These are phyloP conservation scores for Orbilia brochopaga DNA, from an alignment of 2,329 filamentous ascomycete species.

Conservation along the genomic window DNA sequence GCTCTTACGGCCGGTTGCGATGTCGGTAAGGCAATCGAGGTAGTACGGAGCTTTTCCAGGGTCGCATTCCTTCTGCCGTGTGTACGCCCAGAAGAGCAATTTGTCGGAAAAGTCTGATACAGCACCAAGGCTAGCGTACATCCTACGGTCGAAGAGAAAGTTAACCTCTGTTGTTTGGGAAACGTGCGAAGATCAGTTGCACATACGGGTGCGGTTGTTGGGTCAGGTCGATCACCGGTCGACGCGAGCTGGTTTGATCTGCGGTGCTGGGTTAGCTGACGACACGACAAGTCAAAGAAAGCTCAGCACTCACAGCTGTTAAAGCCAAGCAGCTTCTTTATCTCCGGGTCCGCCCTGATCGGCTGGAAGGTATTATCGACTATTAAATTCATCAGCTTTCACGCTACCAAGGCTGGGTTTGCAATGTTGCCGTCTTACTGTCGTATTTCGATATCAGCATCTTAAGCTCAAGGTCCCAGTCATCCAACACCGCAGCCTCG, in stretches of 20 bases:
- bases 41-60: constrained; percentile 66
- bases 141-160: constrained; percentile 57
- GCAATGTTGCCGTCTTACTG: constrained; percentile 15
- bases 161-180: no score
- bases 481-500: constrained; percentile 20
- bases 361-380: constrained; percentile 18
- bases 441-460: constrained; percentile 22
- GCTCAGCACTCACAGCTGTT: constrained; percentile 58
- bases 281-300: constrained; percentile 57
- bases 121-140: constrained; percentile 69
- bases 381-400: constrained; percentile 35
- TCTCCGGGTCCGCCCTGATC: constrained; percentile 49
- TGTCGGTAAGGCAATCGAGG: constrained; percentile 69
- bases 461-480: constrained; percentile 30
- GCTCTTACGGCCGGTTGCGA: constrained; percentile 65
- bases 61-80: constrained; percentile 67
- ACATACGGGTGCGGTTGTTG: constrained; percentile 57
- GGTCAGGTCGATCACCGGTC: constrained; percentile 52
- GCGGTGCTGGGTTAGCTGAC: constrained; percentile 62
- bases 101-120: constrained; percentile 68
- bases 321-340: constrained; percentile 51
- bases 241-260: constrained; percentile 51
- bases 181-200: constrained; percentile 8
- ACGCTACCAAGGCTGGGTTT: constrained; percentile 9
- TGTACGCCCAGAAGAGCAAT: constrained; percentile 69